Base-by-base conservation (phyloP, 78 protist genomes). In the Polysphondylium violaceum region DNA sequence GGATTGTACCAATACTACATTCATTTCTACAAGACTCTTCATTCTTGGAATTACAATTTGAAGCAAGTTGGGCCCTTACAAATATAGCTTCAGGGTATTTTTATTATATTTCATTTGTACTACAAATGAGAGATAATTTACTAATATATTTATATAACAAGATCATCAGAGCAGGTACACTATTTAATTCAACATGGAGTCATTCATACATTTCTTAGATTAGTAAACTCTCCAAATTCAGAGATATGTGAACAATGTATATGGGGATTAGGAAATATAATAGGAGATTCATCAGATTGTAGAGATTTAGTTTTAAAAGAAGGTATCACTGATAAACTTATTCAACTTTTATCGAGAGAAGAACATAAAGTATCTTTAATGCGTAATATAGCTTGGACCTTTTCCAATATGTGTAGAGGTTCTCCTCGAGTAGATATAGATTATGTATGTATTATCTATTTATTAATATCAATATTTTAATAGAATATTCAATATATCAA, bases 1-100 rank as follows among this genome's bases (percentile, higher is more conserved):
- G 73, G 40, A 38, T 65, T 23, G 73, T 65, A 65, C 73, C 73
- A 65, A 65, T 65, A 29, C 40, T 65, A 65, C 73, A 65, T 65
- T 21, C 8, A 38, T 65, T 38, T 38, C 31, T 65, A n/a, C 17
- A n/a, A 19, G 44, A 35, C 9, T 47, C 53, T 14, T 47, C 50
- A 36, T 44, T 38, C 40, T 1, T 19, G 9, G 31, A 40, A 21
- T 38, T 65, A 36, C 73, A 65, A 65, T 65, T 36, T 21, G 73
- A 65, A 38, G 44, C 73, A 36, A 17, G 41, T 6, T 65, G 73
- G 73, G 73, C 73, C 33, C 31, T 65, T 38, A 65, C 73, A 0
- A 65, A 65, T 38, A 38, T 65, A 17, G 44, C 73, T 38, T 36
- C 51, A 7, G 50, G 73, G 2, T 63, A 38, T 6, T 31, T 43